Evolutionary conservation across 1,284 basidiomycete species (phyloP), one percentile per base, ranked within the genome.

Genomic region (Paramarasmius palmivorus): DNA sequence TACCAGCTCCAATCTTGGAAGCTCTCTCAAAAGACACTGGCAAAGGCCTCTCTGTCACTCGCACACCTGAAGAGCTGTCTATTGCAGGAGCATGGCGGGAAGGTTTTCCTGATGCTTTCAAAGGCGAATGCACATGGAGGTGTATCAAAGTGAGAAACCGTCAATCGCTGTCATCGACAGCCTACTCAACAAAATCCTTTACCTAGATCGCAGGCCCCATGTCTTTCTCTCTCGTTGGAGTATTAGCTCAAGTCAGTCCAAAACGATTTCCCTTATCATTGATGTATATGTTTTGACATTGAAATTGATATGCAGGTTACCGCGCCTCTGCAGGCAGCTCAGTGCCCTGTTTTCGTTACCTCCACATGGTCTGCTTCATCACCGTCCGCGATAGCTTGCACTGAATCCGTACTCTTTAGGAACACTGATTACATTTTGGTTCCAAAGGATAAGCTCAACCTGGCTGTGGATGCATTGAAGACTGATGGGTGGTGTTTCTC

Each of bases 391-490:
- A 25, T 52, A 42, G 53, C 41, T 54, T 45, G 47, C 46, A 49
- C 25, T 45, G 25, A 46, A 46, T 22, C 7, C 15, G 25, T 15
- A 4, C 22, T 19, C 22, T 23, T 38, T 26, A 86, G 83, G 82
- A 81, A 84, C 63, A 85, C 84, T 3, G 83, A 86, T 61, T 84
- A 82, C 60, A 65, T 87, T 12, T 65, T 86, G 23, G 73, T 86
- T 8, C 77, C 80, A 5, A 71, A 67, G 50, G 75, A 69, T 22
- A 73, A 72, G 61, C 58, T 73, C 9, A 57, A 64, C 17, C 66
- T 68, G n/a, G 80, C 79, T 8, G 65, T 78, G 5, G 52, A 65
- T 20, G 71, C 70, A 2, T 68, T 86, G 25, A 57, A 50, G 38
- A 48, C 36, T 20, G 55, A 56, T 53, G 56, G 58, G 26, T 59